phyloP scores from a whole-genome alignment of 2,329 filamentous ascomycete genomes.

The Colletotrichum sublineola region DNA sequence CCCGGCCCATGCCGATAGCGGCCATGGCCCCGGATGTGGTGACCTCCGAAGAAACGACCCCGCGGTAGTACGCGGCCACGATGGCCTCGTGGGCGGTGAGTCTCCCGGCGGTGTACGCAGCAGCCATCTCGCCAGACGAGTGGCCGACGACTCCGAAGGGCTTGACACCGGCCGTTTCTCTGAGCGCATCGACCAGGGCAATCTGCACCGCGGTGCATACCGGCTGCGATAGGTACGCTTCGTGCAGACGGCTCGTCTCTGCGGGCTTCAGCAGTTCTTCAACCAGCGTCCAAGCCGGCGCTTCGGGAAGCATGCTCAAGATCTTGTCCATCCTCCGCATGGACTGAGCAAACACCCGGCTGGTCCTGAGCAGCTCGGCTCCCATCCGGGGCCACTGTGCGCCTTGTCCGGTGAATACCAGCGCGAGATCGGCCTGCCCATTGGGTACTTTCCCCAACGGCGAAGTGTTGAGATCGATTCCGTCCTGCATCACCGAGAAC shows the following conservation, averaged over 20 bases:
- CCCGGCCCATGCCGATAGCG: slow-evolving; percentile 48
- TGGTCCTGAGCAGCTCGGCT: slow-evolving; percentile 41
- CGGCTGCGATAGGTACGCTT: slow-evolving; percentile 47
- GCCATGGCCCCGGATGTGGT: slow-evolving; percentile 50
- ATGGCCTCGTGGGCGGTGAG: slow-evolving; percentile 55
- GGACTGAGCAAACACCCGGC: slow-evolving; percentile 4
- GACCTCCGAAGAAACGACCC: slow-evolving; percentile 44
- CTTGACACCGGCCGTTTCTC: slow-evolving; percentile 47
- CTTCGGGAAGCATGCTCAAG: slow-evolving; percentile 8
- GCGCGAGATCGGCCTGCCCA: slow-evolving; percentile 24
- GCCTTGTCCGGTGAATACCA: slow-evolving; percentile 54
- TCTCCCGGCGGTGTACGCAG: slow-evolving; percentile 46
- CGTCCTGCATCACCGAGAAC: slow-evolving; percentile 34
- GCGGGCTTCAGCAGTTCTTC: slow-evolving; percentile 43
- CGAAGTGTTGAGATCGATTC: neutral
- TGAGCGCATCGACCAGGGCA: slow-evolving; percentile 52
- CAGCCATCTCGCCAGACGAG: slow-evolving; percentile 50
- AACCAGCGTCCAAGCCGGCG: slow-evolving; percentile 44
- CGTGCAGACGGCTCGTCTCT: neutral
- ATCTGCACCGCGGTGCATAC: slow-evolving; percentile 52
- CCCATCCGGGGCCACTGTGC: slow-evolving; percentile 53
- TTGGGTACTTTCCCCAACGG: neutral
- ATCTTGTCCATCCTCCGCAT: slow-evolving; percentile 42
- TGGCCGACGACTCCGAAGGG: slow-evolving; percentile 56
- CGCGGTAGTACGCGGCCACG: slow-evolving; percentile 57